Percentiles rank a stretch among this genome's conserved stretches.
phyloP scores from a whole-genome alignment of 2,329 filamentous ascomycete species.

The Aspergillus terreus region DNA sequence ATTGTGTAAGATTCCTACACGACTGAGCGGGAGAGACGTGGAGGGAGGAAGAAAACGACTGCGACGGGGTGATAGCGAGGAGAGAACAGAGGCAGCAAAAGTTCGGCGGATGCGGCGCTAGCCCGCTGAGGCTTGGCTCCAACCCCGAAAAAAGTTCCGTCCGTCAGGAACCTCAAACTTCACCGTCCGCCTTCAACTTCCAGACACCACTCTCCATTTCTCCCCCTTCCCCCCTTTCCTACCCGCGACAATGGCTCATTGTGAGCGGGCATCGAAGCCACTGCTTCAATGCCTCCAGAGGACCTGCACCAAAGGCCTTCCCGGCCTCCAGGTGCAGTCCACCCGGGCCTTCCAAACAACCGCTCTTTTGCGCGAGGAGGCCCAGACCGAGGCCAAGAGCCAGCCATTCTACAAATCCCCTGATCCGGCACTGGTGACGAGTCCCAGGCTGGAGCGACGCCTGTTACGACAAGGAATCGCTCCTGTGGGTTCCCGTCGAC shows the following conservation, averaged over 20 bases:
- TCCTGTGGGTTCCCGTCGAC: constrained; percentile 79
- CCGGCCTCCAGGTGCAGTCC: constrained; percentile 32
- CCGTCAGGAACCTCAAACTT: constrained; percentile 17
- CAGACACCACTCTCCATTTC: constrained; percentile 13
- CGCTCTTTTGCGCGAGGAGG: constrained; percentile 40
- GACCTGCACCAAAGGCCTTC: constrained; percentile 30
- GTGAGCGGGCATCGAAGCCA: constrained; percentile 41
- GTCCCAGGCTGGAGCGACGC: constrained; percentile 60
- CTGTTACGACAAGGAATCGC: constrained; percentile 65
- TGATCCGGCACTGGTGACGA: constrained; percentile 67
- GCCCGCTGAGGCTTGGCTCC: constrained; percentile 30
- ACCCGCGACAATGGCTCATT: constrained; percentile 36
- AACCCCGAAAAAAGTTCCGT: constrained; percentile 37
- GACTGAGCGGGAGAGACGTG: not conserved
- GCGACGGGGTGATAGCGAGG: not conserved
- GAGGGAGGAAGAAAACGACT: not conserved
- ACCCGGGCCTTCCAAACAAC: constrained; percentile 50
- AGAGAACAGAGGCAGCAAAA: constrained; percentile 23
- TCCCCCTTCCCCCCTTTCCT: constrained; percentile 5
- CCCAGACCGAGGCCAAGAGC: constrained; percentile 37
- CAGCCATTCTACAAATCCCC: constrained; percentile 41
- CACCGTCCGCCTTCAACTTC: constrained; percentile 15
- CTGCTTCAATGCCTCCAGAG: constrained; percentile 41
- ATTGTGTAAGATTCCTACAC: constrained; percentile 20
- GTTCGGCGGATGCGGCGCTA: constrained; percentile 31